Evolutionary conservation across 495 filamentous ascomycete genomes (phyloP), one percentile per base, ranked within the genome.

Genomic region (Penicillium macrosclerotiorum): DNA sequence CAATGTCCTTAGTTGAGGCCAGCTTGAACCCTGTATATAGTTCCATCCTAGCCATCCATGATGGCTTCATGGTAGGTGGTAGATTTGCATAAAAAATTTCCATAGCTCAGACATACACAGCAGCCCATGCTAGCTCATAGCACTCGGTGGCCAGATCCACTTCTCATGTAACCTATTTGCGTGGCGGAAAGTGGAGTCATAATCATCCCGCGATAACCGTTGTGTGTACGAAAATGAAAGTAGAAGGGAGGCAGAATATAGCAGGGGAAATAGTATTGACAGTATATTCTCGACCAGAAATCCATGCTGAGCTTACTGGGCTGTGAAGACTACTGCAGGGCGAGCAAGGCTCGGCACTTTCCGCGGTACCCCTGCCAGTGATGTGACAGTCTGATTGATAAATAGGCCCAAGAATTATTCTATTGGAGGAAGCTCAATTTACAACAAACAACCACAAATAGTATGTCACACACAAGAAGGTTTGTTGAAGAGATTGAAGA

Each of bases 371-470:
- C 25, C 30, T 27, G 48, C 23, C 32, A 5, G 16, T 1, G 7
- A 16, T 37, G 20, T 34, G 25, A 43, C 38, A 42, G 24, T 47
- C 12, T 33, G 25, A 47, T 47, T 11, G 37, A 37, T 20, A 26
- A 37, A 17, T n/a, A 42, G 25, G 29, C 9, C 19, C 42, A 42
- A 11, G 3, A 12, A n/a, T 18, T 7, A 26, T 2, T 3, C 4
- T 1, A 50, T 38, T 52, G 41, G 24, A 16, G 20, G 7, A 18
- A 31, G 39, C 50, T 31, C 39, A 47, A 26, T 17, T 39, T 16
- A 11, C 39, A 32, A 35, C 44, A 9, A 35, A 20, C 39, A 20
- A 11, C 16, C 4, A n/a, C 18, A 9, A 4, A 8, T 5, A 13
- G 32, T 18, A 17, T 20, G 16, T 36, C 9, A 20, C 16, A 9